A percentile compares a stretch with the other conserved stretches of the same genome.
These are phyloP conservation scores for Hypoxylon sp. DNA, from an alignment of 2,329 filamentous ascomycete genomes.

Conservation along the genomic window DNA sequence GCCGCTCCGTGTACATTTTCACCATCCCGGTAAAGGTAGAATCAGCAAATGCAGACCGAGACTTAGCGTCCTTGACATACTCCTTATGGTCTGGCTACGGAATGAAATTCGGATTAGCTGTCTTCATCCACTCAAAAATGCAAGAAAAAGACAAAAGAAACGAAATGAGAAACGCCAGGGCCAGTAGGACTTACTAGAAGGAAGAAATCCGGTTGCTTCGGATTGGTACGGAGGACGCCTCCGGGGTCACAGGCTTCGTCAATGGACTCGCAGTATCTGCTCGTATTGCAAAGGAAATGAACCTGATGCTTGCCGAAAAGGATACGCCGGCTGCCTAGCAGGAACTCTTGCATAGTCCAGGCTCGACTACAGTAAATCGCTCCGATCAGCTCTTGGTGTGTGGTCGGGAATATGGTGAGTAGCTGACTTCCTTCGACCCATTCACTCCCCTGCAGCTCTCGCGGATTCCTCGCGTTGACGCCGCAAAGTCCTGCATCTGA, in stretches of 20 bases:
- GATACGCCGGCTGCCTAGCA: not conserved
- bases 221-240: not conserved
- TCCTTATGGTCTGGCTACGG: not conserved
- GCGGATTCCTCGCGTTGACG: not conserved
- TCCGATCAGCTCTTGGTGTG: not conserved
- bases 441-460: not conserved
- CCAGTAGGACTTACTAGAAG: not conserved
- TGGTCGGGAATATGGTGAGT: not conserved
- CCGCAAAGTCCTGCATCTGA: slow-evolving; percentile 1
- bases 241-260: not conserved
- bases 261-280: slow-evolving; percentile 1
- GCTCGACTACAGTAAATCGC: not conserved
- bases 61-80: slow-evolving; percentile 1
- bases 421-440: not conserved
- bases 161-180: not conserved
- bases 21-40: not conserved
- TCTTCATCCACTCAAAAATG: not conserved
- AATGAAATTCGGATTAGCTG: not conserved
- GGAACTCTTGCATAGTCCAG: not conserved
- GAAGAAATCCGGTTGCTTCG: not conserved
- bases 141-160: too few species aligned
- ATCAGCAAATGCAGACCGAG: not conserved
- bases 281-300: slow-evolving; percentile 5
- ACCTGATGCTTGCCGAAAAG: slow-evolving; percentile 5
- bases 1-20: slow-evolving; percentile 5